phyloP scores from a whole-genome alignment of 176 grass and related monocot species.

The Elymus sibiricus region DNA sequence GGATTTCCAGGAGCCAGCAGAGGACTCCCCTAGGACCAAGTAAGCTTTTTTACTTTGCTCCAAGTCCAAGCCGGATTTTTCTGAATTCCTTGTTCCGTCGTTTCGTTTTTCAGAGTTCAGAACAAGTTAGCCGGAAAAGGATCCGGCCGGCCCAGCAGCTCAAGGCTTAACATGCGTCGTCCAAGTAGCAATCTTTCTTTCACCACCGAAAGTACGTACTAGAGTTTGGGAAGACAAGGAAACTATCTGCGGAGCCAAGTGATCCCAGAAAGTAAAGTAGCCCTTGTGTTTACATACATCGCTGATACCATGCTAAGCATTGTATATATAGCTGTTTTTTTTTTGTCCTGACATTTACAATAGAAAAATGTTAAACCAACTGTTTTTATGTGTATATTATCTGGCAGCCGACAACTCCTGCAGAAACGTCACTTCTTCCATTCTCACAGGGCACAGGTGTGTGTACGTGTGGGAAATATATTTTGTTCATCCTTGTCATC shows the following conservation, averaged over 20 bases:
- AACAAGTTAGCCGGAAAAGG: no score
- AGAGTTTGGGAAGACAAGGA: slow-evolving; percentile 91
- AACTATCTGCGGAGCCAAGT: slow-evolving; percentile 73
- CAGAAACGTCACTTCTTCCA: slow-evolving; percentile 92
- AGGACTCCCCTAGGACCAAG: no score
- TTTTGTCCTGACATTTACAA: background rate
- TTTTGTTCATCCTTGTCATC: background rate
- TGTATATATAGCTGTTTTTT: background rate
- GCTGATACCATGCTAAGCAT: slow-evolving; percentile 6
- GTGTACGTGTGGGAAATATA: background rate
- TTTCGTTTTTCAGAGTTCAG: no score
- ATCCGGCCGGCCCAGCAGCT: no score
- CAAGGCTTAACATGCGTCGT: no score
- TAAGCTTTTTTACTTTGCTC: no score
- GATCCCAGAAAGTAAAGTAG: slow-evolving; percentile 92
- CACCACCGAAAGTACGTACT: slow-evolving; percentile 64
- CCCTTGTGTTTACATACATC: slow-evolving; percentile 20
- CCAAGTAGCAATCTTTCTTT: slow-evolving; percentile 47
- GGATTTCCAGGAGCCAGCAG: no score
- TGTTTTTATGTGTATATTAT: slow-evolving; percentile 28
- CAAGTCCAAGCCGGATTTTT: no score
- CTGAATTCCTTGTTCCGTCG: no score
- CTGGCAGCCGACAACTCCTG: slow-evolving; percentile 68
- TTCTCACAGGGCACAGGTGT: slow-evolving; percentile 92
- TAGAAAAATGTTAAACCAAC: background rate